phyloP scores from a whole-genome alignment of 352 stramenopile genomes.

The Phytophthora syringae region DNA sequence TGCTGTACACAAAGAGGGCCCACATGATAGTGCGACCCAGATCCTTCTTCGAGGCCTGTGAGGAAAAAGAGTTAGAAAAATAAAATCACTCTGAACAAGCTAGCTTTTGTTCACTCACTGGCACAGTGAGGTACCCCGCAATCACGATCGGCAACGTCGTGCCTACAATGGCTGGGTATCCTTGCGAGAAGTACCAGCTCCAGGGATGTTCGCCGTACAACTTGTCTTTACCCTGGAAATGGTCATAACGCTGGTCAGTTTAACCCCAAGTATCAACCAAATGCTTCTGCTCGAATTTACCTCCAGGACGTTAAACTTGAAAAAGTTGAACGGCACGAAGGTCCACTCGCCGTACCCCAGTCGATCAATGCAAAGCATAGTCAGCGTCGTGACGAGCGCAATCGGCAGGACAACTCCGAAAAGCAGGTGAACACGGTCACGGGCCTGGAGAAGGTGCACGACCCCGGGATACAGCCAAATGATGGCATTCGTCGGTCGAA shows the following conservation, averaged over 20 bases:
- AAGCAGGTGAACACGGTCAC: constrained; percentile 46
- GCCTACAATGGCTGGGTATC: constrained; percentile 76
- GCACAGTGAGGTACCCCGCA: constrained; percentile 64
- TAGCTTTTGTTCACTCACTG: constrained; percentile 33
- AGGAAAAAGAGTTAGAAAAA: not conserved
- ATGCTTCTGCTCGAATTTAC: constrained; percentile 26
- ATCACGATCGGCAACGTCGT: constrained; percentile 53
- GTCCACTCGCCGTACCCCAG: constrained; percentile 84
- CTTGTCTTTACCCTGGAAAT: constrained; percentile 71
- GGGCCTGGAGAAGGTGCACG: constrained; percentile 57
- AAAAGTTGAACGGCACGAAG: constrained; percentile 87
- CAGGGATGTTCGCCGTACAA: constrained; percentile 84
- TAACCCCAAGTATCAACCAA: not conserved
- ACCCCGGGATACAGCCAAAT: constrained; percentile 80
- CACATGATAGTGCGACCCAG: constrained; percentile 70
- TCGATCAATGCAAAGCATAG: constrained; percentile 81
- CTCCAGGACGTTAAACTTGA: constrained; percentile 89
- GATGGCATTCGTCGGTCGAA: constrained; percentile 81
- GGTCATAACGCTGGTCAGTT: not conserved
- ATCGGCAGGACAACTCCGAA: constrained; percentile 66
- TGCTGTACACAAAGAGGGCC: constrained; percentile 81
- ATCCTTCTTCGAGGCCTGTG: constrained; percentile 65
- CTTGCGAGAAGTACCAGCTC: constrained; percentile 87
- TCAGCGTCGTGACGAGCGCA: constrained; percentile 46
- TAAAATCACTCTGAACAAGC: not conserved